These are phyloP conservation scores for Entomortierella beljakovae DNA, from an alignment of 192 early-diverging fungal genomes.

Conservation along the genomic window DNA sequence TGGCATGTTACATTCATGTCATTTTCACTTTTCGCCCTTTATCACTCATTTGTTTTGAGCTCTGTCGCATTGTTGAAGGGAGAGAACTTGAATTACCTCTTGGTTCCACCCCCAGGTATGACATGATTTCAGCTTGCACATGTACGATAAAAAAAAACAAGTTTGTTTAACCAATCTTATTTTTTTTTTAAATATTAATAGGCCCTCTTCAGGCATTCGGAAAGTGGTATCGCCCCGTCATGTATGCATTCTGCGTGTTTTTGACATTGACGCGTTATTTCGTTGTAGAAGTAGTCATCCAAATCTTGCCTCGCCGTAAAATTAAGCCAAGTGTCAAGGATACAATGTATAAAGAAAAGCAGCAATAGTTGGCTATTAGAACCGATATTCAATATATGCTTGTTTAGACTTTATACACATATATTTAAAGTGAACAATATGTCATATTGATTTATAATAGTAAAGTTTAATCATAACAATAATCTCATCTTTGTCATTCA, in stretches of 20 bases:
- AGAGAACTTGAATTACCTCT: conserved; percentile 64
- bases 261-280: conserved; percentile 51
- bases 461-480: too few relatives aligned
- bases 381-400: too few relatives aligned
- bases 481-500: too few relatives aligned
- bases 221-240: conserved; percentile 53
- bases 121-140: not conserved
- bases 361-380: conserved; percentile 21
- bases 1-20: conserved; percentile 60
- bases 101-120: conserved; percentile 65
- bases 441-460: too few relatives aligned
- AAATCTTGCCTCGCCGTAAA: conserved; percentile 37
- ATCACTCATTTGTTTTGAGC: conserved; percentile 60
- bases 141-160: not conserved
- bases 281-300: conserved; percentile 51
- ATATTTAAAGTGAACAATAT: not conserved
- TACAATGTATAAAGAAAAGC: not conserved
- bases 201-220: conserved; percentile 54
- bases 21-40: conserved; percentile 63
- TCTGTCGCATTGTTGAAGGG: conserved; percentile 57
- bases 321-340: conserved; percentile 2
- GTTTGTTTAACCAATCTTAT: not conserved
- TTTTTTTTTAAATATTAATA: not conserved
- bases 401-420: not conserved
- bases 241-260: conserved; percentile 54